phyloP scores from a whole-genome alignment of 805 yeast genomes.

The Candida xiaguanensis region DNA sequence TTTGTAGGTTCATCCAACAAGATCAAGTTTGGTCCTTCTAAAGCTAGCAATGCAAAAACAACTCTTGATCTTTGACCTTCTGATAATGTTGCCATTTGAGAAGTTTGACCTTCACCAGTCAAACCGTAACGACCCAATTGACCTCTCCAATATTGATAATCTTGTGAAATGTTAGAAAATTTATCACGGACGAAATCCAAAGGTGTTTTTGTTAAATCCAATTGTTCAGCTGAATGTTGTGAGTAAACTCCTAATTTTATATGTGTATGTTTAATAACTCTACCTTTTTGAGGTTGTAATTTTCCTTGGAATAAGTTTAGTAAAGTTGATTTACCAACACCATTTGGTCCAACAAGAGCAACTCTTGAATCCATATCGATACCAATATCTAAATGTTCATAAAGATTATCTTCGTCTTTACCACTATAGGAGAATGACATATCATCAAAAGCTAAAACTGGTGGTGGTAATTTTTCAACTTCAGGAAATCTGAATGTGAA shows the following conservation, averaged over 20 bases:
- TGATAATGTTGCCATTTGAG: constrained; percentile 96
- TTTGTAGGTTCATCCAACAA: constrained; percentile 99
- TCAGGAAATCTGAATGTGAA: constrained; percentile 92
- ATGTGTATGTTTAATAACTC: constrained; percentile 96
- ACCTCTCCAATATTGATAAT: constrained; percentile 97
- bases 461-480: constrained; percentile 97
- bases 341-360: constrained; percentile 97
- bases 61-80: constrained; percentile 99
- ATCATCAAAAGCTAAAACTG: constrained; percentile 94
- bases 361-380: constrained; percentile 99
- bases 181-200: constrained; percentile 96
- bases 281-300: constrained; percentile 83
- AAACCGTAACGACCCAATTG: constrained; percentile 97
- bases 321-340: constrained; percentile 97
- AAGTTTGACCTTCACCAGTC: constrained; percentile 98
- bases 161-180: constrained; percentile 87
- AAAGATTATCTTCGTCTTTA: constrained; percentile 77
- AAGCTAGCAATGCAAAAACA: constrained; percentile 92
- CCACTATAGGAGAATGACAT: constrained; percentile 91
- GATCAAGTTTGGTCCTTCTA: constrained; percentile 92
- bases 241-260: constrained; percentile 98
- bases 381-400: constrained; percentile 91
- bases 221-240: constrained; percentile 97
- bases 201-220: constrained; percentile 92
- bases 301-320: constrained; percentile 96